These are phyloP conservation scores for Carex sylvatica DNA, from an alignment of 202 grass and related monocot species.

Conservation along the genomic window DNA sequence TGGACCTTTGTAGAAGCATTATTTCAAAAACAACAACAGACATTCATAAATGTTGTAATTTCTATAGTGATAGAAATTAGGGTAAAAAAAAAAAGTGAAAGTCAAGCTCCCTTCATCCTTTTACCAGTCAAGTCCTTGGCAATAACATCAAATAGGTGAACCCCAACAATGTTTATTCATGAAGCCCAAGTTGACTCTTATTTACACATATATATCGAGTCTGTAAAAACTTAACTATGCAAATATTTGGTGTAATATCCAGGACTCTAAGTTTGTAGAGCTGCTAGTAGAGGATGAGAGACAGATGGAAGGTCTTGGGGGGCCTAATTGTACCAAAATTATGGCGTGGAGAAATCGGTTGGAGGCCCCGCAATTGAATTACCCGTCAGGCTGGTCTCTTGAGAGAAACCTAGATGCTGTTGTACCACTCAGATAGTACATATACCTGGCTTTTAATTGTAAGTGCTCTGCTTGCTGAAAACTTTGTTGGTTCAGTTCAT, in stretches of 20 bases:
- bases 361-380: constrained; percentile 51
- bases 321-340: constrained; percentile 56
- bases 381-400: constrained; percentile 57
- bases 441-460: constrained; percentile 30
- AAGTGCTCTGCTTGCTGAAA: constrained; percentile 23
- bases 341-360: constrained; percentile 72
- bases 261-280: constrained; percentile 80
- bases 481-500: constrained; percentile 1
- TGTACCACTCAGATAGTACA: constrained; percentile 50
- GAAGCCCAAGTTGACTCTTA: background rate
- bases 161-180: background rate
- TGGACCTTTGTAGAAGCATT: background rate
- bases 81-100: background rate
- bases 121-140: background rate
- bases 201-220: background rate
- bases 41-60: background rate
- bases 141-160: background rate
- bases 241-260: constrained; percentile 36
- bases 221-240: background rate
- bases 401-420: constrained; percentile 47
- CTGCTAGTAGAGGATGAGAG: constrained; percentile 74
- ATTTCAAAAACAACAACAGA: background rate
- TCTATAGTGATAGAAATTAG: background rate
- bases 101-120: background rate
- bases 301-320: constrained; percentile 78